Evolutionary conservation across 2,329 filamentous ascomycete species (phyloP).

Genomic region (Phialophora chinensis): DNA sequence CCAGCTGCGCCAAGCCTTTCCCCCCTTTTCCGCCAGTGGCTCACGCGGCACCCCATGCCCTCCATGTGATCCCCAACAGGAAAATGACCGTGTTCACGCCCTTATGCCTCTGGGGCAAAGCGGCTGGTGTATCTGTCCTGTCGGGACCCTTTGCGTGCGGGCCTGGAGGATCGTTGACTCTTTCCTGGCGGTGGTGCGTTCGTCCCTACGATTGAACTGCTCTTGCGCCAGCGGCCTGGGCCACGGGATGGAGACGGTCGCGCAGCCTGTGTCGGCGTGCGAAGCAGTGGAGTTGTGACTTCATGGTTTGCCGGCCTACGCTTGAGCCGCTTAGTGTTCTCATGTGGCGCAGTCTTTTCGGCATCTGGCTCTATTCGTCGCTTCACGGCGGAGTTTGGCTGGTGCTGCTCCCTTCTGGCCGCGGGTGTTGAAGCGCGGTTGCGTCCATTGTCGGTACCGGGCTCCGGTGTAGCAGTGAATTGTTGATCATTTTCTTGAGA

Average conservation of each 20-base stretch:
- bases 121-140: slow-evolving; percentile 26
- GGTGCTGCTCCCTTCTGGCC: slow-evolving; percentile 26
- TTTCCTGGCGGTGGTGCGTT: slow-evolving; percentile 33
- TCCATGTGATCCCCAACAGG: background rate
- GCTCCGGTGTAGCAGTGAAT: slow-evolving; percentile 3
- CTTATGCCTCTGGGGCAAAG: slow-evolving; percentile 13
- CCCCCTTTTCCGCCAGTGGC: no score
- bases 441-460: background rate
- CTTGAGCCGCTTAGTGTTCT: slow-evolving; percentile 26
- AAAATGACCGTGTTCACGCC: background rate
- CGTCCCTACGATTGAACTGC: slow-evolving; percentile 27
- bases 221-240: slow-evolving; percentile 16
- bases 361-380: slow-evolving; percentile 23
- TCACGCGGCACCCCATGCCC: no score
- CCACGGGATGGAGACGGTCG: slow-evolving; percentile 15
- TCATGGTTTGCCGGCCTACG: slow-evolving; percentile 26
- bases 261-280: slow-evolving; percentile 1
- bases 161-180: slow-evolving; percentile 16
- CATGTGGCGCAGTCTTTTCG: slow-evolving; percentile 5
- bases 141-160: slow-evolving; percentile 27
- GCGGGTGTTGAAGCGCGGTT: slow-evolving; percentile 21
- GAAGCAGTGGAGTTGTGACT: slow-evolving; percentile 10
- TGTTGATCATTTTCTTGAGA: slow-evolving; percentile 4
- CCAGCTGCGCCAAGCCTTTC: background rate
- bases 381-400: slow-evolving; percentile 36